Conservation (phyloP, 805 yeast genomes). For the Candida maris region DNA sequence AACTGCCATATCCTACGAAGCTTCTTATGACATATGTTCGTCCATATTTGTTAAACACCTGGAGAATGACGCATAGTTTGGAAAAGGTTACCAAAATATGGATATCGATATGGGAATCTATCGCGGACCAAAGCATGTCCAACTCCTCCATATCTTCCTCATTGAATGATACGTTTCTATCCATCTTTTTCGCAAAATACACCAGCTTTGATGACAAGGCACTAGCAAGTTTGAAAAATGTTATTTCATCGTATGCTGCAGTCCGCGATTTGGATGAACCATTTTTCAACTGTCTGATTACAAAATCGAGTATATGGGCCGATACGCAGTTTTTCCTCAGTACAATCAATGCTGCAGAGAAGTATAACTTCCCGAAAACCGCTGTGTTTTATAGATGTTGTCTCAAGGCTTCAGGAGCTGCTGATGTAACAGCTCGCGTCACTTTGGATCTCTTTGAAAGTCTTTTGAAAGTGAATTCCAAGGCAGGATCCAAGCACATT, state of each 20-base stretch:
- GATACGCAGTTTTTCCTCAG: constrained; percentile 62
- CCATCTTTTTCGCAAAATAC: constrained; percentile 62
- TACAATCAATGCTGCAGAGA: constrained; percentile 54
- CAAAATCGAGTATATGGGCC: constrained; percentile 63
- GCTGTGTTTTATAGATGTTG: constrained; percentile 70
- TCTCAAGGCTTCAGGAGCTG: constrained; percentile 66
- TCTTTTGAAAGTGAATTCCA: constrained; percentile 41
- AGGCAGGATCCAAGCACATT: constrained; percentile 49
- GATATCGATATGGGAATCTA: constrained; percentile 55
- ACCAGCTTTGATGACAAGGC: constrained; percentile 52
- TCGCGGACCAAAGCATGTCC: constrained; percentile 43
- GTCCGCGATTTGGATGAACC: constrained; percentile 69
- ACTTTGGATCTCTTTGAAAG: constrained; percentile 37
- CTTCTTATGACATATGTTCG: constrained; percentile 71
- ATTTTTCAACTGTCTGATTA: constrained; percentile 73
- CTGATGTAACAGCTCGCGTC: constrained; percentile 48
- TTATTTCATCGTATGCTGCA: constrained; percentile 53
- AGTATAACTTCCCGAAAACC: constrained; percentile 57
- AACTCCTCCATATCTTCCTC: constrained; percentile 69
- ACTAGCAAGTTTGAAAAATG: constrained; percentile 48
- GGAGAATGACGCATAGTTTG: constrained; percentile 52
- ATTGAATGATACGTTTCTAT: constrained; percentile 64
- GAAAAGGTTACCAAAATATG: constrained; percentile 57
- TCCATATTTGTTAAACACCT: constrained; percentile 58
- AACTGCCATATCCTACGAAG: constrained; percentile 67